These are phyloP conservation scores for Drechmeria coniospora DNA, from an alignment of 2,329 filamentous ascomycete species.

Conservation along the genomic window DNA sequence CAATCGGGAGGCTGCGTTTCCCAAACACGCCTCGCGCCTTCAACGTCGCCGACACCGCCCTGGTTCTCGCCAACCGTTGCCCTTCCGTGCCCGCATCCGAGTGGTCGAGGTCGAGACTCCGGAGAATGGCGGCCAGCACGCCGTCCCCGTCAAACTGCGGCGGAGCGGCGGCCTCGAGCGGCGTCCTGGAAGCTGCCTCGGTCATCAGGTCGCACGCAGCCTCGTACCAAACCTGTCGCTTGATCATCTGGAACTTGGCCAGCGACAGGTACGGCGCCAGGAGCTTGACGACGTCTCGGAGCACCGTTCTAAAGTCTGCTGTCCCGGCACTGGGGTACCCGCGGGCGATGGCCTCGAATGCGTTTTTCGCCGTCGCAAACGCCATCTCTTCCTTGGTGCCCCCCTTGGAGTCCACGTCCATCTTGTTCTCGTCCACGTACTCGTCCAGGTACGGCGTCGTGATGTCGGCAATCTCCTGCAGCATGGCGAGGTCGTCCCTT, in stretches of 20 bases:
- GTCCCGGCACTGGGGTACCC: conserved; percentile 31
- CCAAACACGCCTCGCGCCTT: conserved; percentile 29
- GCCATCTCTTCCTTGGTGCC: conserved; percentile 26
- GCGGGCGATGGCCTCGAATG: conserved; percentile 32
- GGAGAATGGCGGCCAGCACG: conserved; percentile 23
- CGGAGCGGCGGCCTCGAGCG: conserved; percentile 8
- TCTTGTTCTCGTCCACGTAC: conserved; percentile 40
- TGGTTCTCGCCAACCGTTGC: conserved; percentile 32
- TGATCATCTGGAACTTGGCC: conserved; percentile 24
- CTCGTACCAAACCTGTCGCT: conserved; percentile 37
- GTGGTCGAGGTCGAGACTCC: conserved; percentile 29
- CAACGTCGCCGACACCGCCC: conserved; percentile 26
- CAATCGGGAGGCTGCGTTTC: conserved; percentile 9
- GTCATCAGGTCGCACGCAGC: conserved; percentile 31
- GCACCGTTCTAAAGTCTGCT: conserved; percentile 17
- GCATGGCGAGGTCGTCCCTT: conserved; percentile 54
- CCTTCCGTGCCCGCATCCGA: conserved; percentile 33
- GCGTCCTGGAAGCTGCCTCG: conserved; percentile 16
- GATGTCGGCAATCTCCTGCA: conserved; percentile 49
- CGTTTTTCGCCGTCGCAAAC: conserved; percentile 30
- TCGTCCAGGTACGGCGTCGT: conserved; percentile 48
- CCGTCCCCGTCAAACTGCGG: conserved; percentile 5
- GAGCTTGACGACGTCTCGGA: conserved; percentile 22
- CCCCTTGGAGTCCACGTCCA: conserved; percentile 51
- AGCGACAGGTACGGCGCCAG: conserved; percentile 25